Evolutionary conservation across 2,329 filamentous ascomycete species (phyloP).

Genomic region (Camptophora hylomeconis): DNA sequence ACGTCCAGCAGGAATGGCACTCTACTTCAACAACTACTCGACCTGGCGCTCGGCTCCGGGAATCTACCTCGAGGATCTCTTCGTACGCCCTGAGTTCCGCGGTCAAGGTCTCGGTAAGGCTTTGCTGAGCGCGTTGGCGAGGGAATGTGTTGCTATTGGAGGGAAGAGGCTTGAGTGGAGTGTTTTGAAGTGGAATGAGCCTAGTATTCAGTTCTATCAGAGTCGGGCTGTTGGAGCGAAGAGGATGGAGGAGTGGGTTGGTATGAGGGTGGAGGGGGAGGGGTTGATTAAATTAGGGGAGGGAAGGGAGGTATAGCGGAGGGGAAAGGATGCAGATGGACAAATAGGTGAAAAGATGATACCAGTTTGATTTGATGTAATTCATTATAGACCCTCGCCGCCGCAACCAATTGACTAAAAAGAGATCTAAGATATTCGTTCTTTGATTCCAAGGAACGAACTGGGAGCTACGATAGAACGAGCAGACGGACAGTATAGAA

Average conservation of each 20-base stretch:
- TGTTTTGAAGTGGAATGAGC: conserved; percentile 86
- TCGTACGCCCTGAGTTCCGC: conserved; percentile 57
- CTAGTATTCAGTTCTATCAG: conserved; percentile 74
- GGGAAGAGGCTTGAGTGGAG: conserved; percentile 78
- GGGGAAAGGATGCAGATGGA: too few relatives aligned
- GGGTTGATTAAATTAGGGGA: conserved; percentile 29
- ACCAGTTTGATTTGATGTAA: too few relatives aligned
- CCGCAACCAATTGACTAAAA: too few relatives aligned
- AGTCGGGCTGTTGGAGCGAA: conserved; percentile 26
- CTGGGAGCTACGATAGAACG: too few relatives aligned
- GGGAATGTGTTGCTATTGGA: conserved; percentile 58
- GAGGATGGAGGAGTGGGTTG: conserved; percentile 35
- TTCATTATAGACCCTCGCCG: too few relatives aligned
- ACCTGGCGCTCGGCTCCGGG: conserved; percentile 83
- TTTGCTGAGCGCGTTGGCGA: conserved; percentile 64
- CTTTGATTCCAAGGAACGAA: too few relatives aligned
- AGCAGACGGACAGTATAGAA: too few relatives aligned
- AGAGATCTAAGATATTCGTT: too few relatives aligned
- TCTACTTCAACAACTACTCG: conserved; percentile 93
- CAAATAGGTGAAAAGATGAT: too few relatives aligned
- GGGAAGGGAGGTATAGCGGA: too few relatives aligned
- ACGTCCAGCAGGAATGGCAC: conserved; percentile 57
- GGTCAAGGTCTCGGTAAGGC: conserved; percentile 67
- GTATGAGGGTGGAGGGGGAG: conserved; percentile 37
- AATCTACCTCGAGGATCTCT: conserved; percentile 91